Percentiles rank a stretch among this genome's conserved stretches.
These are phyloP conservation scores for Monosporozyma servazzii DNA, from an alignment of 805 yeast species.

Conservation along the genomic window DNA sequence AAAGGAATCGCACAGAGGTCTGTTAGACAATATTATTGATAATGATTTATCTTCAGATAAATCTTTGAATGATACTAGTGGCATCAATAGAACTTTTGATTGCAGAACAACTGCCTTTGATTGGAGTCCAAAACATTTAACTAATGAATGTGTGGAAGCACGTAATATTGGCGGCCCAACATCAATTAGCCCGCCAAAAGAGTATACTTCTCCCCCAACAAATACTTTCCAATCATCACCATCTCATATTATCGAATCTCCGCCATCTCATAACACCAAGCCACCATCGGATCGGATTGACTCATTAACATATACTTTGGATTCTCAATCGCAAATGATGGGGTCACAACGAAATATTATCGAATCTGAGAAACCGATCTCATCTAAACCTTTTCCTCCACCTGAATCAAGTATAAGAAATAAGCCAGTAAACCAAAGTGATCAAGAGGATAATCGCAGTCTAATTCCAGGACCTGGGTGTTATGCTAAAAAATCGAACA, in stretches of 20 bases:
- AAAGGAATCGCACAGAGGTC: neutral
- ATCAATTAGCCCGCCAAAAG: neutral
- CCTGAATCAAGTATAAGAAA: neutral
- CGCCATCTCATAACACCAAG: neutral
- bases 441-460: neutral
- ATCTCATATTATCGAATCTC: neutral
- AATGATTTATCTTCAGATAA: conserved; percentile 9
- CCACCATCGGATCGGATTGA: neutral
- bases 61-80: neutral
- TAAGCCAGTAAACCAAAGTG: neutral
- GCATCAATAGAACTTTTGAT: neutral
- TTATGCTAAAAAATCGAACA: neutral
- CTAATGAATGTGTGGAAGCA: neutral
- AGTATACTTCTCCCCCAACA: neutral
- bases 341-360: neutral
- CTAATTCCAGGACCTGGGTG: neutral
- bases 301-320: neutral
- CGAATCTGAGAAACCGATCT: neutral
- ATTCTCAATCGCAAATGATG: neutral
- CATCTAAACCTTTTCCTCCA: neutral
- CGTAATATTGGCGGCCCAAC: neutral
- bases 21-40: conserved; percentile 12
- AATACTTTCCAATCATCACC: neutral
- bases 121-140: neutral
- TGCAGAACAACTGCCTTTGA: neutral